Evolutionary conservation across 2,329 filamentous ascomycete species (phyloP).

Genomic region (Sporothrix euskadiensis): DNA sequence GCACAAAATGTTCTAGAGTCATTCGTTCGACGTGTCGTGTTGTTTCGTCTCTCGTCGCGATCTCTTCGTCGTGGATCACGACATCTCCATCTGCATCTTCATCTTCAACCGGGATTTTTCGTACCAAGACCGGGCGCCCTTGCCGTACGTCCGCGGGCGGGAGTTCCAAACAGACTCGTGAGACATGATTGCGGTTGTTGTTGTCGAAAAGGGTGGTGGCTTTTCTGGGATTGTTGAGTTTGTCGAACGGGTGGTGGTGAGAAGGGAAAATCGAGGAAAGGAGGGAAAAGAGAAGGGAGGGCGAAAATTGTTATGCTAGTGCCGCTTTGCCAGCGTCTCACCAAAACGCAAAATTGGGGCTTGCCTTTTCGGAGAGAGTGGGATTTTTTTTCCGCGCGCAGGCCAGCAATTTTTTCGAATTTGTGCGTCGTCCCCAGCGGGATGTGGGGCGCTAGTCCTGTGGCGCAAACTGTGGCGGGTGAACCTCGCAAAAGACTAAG

Average conservation of each 20-base stretch:
- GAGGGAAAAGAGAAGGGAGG: not conserved
- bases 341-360: not conserved
- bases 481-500: not conserved
- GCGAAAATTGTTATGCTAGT: not conserved
- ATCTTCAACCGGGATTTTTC: constrained; percentile 21
- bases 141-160: constrained; percentile 94
- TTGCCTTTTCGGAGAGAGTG: not conserved
- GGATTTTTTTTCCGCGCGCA: constrained; percentile 24
- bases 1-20: constrained; percentile 31
- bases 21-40: not conserved
- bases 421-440: constrained; percentile 30
- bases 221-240: constrained; percentile 5
- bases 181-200: constrained; percentile 52
- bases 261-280: not conserved
- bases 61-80: not conserved
- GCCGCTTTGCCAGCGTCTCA: too few relatives aligned
- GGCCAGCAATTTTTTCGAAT: constrained; percentile 26
- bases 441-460: not conserved
- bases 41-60: not conserved
- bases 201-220: constrained; percentile 21
- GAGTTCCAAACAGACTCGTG: constrained; percentile 99
- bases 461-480: constrained; percentile 19
- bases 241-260: constrained; percentile 17
- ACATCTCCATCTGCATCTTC: not conserved
- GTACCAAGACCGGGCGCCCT: constrained; percentile 92